Percentiles rank a stretch among this genome's conserved stretches.
These are phyloP conservation scores for Diaporthe ilicicola DNA, from an alignment of 2,329 filamentous ascomycete species.

Conservation along the genomic window DNA sequence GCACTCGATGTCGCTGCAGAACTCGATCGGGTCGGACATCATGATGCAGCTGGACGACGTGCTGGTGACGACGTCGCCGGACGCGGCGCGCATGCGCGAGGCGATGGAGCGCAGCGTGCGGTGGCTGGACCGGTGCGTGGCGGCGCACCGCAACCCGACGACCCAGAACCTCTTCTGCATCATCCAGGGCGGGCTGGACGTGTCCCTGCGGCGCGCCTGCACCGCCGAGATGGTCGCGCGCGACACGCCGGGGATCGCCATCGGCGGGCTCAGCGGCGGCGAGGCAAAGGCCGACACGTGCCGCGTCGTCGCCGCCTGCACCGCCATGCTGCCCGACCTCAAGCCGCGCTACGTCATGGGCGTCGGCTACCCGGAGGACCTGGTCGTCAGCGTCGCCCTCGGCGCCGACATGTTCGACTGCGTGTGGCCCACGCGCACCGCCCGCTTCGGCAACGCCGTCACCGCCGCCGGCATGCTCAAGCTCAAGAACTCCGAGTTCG, in stretches of 20 bases:
- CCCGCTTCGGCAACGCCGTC: constrained; percentile 94
- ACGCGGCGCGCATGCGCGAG: constrained; percentile 85
- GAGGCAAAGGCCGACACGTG: constrained; percentile 96
- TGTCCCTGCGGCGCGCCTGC: constrained; percentile 85
- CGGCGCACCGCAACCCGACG: constrained; percentile 83
- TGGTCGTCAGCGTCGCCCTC: constrained; percentile 91
- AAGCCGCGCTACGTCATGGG: constrained; percentile 99
- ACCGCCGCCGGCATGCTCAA: constrained; percentile 85
- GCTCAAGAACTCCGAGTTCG: constrained; percentile 78
- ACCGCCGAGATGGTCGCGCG: constrained; percentile 86
- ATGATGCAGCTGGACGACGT: constrained; percentile 99
- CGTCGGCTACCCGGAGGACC: constrained; percentile 95
- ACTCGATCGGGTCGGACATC: constrained; percentile 97
- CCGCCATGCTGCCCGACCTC: constrained; percentile 80
- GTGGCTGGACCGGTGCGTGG: constrained; percentile 95
- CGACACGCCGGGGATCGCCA: constrained; percentile 94
- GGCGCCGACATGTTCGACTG: constrained; percentile 99
- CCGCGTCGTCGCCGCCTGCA: constrained; percentile 87
- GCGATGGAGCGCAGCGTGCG: constrained; percentile 94
- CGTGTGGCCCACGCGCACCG: constrained; percentile 96
- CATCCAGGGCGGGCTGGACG: constrained; percentile 92
- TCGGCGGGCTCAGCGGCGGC: constrained; percentile 92
- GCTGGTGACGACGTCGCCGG: constrained; percentile 93
- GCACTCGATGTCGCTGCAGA: constrained; percentile 94
- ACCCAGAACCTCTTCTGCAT: constrained; percentile 97